Evolutionary conservation across 371 early-diverging fungal genomes (phyloP), one percentile per base, ranked within the genome.

Genomic region (Rhizopus delemar): DNA sequence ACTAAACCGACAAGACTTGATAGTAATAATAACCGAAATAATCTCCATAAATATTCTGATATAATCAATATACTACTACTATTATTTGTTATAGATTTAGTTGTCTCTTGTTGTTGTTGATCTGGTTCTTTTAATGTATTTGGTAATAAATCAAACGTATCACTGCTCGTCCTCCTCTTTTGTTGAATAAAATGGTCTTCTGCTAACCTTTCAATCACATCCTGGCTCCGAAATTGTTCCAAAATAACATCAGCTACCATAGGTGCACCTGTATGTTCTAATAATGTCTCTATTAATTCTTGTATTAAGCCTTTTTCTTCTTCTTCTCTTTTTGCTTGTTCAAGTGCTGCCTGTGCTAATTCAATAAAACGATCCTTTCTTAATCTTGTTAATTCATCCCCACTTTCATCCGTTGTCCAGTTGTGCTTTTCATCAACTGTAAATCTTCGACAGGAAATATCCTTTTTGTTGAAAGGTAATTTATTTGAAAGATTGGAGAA

Each of bases 151-250:
- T 58, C 51, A 9, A 45, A 31, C 43, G 60, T 8, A 50, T 51
- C 5, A 38, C 49, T 12, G n/a, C 56, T 45, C 13, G 15, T 54
- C 57, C 56, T 50, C 57, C 34, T 52, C 43, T 50, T 33, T 12
- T 64, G 53, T 38, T 64, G 56, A 28, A 60, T 46, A 31, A 43
- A 63, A 33, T 71, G 67, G 28, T 59, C 52, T 41, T 71, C 75
- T 11, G 71, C 75, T n/a, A 65, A 48, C 35, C 54, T 50, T 53
- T 75, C 75, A 56, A 75, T 75, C 29, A 75, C 69, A 53, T 75
- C 75, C 48, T 71, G 75, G 33, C 75, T 71, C 22, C 57, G 62
- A 46, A 75, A 49, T 53, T 75, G 75, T 49, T 69, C 67, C 38
- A 63, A 43, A 41, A 75, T 63, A 11, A 62, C 69, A 56, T 67